Evolutionary conservation across 352 stramenopile genomes (phyloP).

Genomic region (Globisporangium ultimum): DNA sequence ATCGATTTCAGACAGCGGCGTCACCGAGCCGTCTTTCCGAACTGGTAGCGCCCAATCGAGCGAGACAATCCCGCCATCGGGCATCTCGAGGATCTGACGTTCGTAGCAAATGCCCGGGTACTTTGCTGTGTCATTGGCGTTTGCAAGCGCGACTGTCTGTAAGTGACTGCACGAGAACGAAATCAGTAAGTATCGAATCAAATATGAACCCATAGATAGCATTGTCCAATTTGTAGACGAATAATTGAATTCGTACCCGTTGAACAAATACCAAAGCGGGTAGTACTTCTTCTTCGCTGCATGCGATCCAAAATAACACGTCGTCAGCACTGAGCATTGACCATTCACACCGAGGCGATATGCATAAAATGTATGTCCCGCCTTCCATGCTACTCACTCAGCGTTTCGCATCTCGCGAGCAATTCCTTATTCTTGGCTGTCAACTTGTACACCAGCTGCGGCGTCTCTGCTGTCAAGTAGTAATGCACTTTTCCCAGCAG

Average conservation of each 20-base stretch:
- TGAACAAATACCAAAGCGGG: conserved; percentile 52
- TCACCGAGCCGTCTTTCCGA: conserved; percentile 6
- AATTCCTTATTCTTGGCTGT: conserved; percentile 33
- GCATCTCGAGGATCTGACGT: conserved; percentile 55
- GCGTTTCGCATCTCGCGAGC: conserved; percentile 32
- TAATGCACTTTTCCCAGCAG: conserved; percentile 21
- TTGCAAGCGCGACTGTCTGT: conserved; percentile 48
- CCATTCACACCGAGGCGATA: not conserved
- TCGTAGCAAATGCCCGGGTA: conserved; percentile 45
- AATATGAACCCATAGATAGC: too few relatives aligned
- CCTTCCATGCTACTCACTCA: conserved; percentile 27
- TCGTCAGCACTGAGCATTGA: conserved; percentile 39
- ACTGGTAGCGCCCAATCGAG: conserved; percentile 61
- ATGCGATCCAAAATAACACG: conserved; percentile 2
- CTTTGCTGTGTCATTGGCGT: conserved; percentile 23
- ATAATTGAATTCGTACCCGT: conserved; percentile 23
- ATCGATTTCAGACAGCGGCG: conserved; percentile 27
- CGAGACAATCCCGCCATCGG: conserved; percentile 61
- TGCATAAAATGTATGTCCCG: conserved; percentile 23
- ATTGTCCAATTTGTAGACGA: too few relatives aligned
- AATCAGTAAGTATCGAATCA: not conserved
- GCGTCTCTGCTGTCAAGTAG: conserved; percentile 31
- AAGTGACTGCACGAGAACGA: conserved; percentile 26
- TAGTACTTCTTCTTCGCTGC: conserved; percentile 54
- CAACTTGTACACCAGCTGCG: conserved; percentile 37